A percentile compares a stretch with the other conserved stretches of the same genome.
Conservation (phyloP, 371 early-diverging fungal species). For the Batkoa obscura region DNA sequence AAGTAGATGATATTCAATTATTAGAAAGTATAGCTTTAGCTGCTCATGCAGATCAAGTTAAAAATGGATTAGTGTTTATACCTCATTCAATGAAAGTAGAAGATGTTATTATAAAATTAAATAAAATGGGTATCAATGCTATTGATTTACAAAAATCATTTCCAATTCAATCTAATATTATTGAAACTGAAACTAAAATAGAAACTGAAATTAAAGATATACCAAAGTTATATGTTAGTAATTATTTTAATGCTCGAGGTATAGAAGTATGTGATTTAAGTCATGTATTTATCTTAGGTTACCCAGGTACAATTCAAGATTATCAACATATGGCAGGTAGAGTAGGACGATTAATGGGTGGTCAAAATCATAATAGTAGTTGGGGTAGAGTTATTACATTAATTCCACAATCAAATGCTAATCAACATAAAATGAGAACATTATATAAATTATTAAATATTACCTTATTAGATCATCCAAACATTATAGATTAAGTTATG, state of each 20-base stretch:
- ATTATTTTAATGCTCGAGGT: not conserved
- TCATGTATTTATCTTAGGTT: not conserved
- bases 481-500: too few relatives aligned
- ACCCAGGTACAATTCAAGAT: not conserved
- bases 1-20: constrained; percentile 36
- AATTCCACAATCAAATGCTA: too few relatives aligned
- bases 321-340: not conserved
- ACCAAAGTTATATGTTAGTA: not conserved
- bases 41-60: constrained; percentile 23
- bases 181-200: too few relatives aligned
- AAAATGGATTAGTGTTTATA: constrained; percentile 42
- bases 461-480: too few relatives aligned
- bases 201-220: too few relatives aligned
- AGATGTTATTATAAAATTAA: not conserved
- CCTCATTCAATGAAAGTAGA: constrained; percentile 16
- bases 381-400: not conserved
- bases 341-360: not conserved
- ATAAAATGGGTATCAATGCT: not conserved
- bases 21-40: constrained; percentile 31
- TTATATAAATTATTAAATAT: too few relatives aligned
- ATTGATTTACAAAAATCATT: not conserved
- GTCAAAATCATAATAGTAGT: too few relatives aligned
- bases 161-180: not conserved
- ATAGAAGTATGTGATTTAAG: not conserved
- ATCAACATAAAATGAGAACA: too few relatives aligned